A percentile compares a stretch with the other conserved stretches of the same genome.
Conservation (phyloP, 2,329 filamentous ascomycete genomes). For the Dryadomyces sulphureus region DNA sequence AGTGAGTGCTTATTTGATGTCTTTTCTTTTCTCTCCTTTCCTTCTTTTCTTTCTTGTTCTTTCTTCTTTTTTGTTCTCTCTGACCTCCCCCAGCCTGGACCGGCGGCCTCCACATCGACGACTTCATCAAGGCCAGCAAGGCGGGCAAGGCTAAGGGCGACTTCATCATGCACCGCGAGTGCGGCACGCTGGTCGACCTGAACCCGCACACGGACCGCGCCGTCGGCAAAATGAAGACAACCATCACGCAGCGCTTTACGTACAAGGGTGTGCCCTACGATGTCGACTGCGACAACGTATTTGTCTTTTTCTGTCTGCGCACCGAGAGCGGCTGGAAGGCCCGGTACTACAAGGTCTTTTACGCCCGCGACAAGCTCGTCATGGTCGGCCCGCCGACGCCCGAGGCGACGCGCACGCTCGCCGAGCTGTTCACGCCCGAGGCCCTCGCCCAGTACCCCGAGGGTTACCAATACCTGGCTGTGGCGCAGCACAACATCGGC, state of each 20-base stretch:
- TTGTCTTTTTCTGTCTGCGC: slow-evolving; percentile 28
- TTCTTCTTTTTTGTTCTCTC: neutral
- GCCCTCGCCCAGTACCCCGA: slow-evolving; percentile 24
- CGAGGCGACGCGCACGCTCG: slow-evolving; percentile 21
- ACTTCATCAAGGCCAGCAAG: neutral
- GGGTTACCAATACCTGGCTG: slow-evolving; percentile 30
- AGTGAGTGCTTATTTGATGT: neutral
- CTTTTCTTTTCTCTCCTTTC: neutral
- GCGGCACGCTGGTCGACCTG: slow-evolving; percentile 8
- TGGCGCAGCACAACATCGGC: slow-evolving; percentile 27
- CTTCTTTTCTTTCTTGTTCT: no score
- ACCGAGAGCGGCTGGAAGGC: slow-evolving; percentile 19
- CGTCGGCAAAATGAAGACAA: slow-evolving; percentile 23
- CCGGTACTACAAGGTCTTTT: slow-evolving; percentile 30
- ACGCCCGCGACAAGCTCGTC: slow-evolving; percentile 34
- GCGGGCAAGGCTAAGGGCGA: neutral
- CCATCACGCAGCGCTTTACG: slow-evolving; percentile 34
- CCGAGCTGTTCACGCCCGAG: slow-evolving; percentile 14
- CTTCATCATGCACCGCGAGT: slow-evolving; percentile 27
- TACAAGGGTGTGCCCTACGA: slow-evolving; percentile 23
- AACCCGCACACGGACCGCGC: slow-evolving; percentile 21
- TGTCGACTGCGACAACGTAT: slow-evolving; percentile 33
- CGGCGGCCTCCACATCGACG: neutral
- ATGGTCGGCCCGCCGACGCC: slow-evolving; percentile 1
- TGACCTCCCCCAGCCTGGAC: neutral